Evolutionary conservation across 768 basidiomycete genomes (phyloP).

Genomic region (Postia placenta): DNA sequence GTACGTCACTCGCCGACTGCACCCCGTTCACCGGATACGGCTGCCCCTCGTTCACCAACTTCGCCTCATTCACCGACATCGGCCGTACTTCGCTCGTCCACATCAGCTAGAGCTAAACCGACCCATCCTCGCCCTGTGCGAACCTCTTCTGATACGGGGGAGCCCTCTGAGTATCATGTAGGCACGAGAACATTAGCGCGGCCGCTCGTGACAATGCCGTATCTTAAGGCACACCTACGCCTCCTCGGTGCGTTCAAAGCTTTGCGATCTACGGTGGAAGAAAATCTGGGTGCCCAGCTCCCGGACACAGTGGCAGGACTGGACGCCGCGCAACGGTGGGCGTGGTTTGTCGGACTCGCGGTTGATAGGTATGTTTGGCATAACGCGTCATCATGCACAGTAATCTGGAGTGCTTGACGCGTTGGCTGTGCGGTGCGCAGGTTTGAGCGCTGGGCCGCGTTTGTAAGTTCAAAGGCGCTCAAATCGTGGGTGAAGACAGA

Average conservation of each 20-base stretch:
- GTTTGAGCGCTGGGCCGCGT: slow-evolving; percentile 30
- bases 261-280: slow-evolving; percentile 24
- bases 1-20: too few species aligned
- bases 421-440: slow-evolving; percentile 20
- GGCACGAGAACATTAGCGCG: too few species aligned
- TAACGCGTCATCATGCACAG: too few species aligned
- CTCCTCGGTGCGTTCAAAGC: slow-evolving; percentile 29
- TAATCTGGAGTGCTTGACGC: too few species aligned
- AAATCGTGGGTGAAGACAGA: slow-evolving; percentile 22
- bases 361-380: slow-evolving; percentile 32
- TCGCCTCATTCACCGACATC: too few species aligned
- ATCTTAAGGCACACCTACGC: slow-evolving; percentile 29
- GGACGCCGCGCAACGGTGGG: slow-evolving; percentile 27
- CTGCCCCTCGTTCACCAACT: too few species aligned
- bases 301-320: slow-evolving; percentile 21
- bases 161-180: too few species aligned
- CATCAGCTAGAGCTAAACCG: too few species aligned
- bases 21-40: too few species aligned
- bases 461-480: slow-evolving; percentile 16
- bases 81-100: too few species aligned
- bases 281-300: slow-evolving; percentile 20
- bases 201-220: slow-evolving; percentile 23
- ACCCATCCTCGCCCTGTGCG: too few species aligned
- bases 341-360: slow-evolving; percentile 34
- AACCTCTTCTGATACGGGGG: too few species aligned